These are phyloP conservation scores for Globisporangium cederbergense DNA, from an alignment of 352 stramenopile species.

Conservation along the genomic window DNA sequence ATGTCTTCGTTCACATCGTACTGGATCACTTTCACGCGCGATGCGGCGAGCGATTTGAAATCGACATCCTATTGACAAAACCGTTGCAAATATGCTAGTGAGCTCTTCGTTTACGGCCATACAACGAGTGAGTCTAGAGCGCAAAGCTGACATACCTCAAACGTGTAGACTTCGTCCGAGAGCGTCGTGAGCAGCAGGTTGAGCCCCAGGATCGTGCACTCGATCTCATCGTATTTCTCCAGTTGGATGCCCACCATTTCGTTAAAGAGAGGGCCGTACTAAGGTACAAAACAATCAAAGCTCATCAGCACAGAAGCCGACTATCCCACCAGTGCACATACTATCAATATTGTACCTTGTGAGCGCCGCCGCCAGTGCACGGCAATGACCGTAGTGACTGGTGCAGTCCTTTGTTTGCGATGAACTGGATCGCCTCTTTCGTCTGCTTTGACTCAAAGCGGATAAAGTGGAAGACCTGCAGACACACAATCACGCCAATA, in stretches of 20 bases:
- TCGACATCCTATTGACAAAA: slow-evolving; percentile 56
- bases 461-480: slow-evolving; percentile 95
- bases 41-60: slow-evolving; percentile 68
- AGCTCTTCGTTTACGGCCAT: neutral
- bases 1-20: slow-evolving; percentile 77
- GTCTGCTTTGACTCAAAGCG: slow-evolving; percentile 80
- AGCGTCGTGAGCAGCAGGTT: slow-evolving; percentile 96
- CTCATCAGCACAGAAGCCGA: slow-evolving; percentile 2
- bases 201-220: slow-evolving; percentile 96
- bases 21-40: slow-evolving; percentile 73
- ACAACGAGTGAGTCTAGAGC: neutral
- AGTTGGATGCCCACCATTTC: slow-evolving; percentile 82
- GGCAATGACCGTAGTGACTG: slow-evolving; percentile 76
- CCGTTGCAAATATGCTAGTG: neutral
- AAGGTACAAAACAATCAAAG: neutral
- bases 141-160: slow-evolving; percentile 60
- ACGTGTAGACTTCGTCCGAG: slow-evolving; percentile 97
- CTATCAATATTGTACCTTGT: slow-evolving; percentile 60
- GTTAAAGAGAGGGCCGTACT: slow-evolving; percentile 72
- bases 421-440: slow-evolving; percentile 70
- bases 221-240: slow-evolving; percentile 92
- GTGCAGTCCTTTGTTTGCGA: slow-evolving; percentile 71
- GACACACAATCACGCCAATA: neutral
- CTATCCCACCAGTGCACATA: neutral
- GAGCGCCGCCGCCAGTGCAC: slow-evolving; percentile 77